Evolutionary conservation across 768 basidiomycete species (phyloP), one percentile per base, ranked within the genome.

Genomic region (Calocera cornea): DNA sequence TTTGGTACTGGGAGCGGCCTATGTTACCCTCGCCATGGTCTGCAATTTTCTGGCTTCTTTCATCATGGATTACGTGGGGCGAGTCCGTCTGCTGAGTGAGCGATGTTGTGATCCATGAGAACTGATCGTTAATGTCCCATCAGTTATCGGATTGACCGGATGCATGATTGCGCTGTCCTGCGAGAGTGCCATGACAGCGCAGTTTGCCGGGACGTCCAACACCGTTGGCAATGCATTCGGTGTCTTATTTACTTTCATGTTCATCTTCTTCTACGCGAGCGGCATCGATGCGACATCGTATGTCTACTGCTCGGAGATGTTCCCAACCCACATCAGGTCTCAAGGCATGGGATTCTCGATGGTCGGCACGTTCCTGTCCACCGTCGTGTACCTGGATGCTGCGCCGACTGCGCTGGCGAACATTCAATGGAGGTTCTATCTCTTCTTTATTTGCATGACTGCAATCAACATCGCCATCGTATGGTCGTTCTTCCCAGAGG

Each of bases 201-300:
- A 60, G 22, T 60, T 60, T 60, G 54, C 54, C 24, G 54, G 54
- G 10, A 60, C 54, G 2, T 60, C 54, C 11, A 60, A 60, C 54
- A 33, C 19, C 14, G 19, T 19, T 60, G 54, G 54, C 54, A 60
- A 60, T 19, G 24, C 54, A 5, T 60, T 60, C 31, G 54, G 54
- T 33, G 54, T 60, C 14, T 33, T 60, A 27, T 60, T 60, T 27
- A 60, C 27, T 8, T 60, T 60, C 54, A 60, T 60, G 54, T 60
- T 60, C 27, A 33, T 60, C 24, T 60, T 60, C 31, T 60, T 60
- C 54, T 60, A 60, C 31, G 54, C 54, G 14, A 60, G 54, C 31
- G 54, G 54, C 31, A 60, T 60, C 54, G 54, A 60, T 60, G 54
- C 24, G 27, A 60, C 54, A 2, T 60, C 54, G 54, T 60, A 60